Evolutionary conservation across 2,329 filamentous ascomycete species (phyloP).

Genomic region (Pestalotiopsis sp.): DNA sequence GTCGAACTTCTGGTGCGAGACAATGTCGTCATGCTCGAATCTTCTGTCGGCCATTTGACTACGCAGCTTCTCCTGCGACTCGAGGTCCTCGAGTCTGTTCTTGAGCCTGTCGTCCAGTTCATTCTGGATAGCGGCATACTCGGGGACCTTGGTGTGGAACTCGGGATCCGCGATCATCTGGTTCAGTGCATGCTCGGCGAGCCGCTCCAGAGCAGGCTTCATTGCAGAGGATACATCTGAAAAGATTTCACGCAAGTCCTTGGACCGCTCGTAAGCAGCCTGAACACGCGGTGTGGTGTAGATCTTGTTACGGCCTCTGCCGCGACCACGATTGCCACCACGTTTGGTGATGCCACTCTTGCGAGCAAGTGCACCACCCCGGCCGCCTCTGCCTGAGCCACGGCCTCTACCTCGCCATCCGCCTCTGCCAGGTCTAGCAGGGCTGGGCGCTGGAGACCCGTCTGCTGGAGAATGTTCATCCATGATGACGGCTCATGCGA

Average conservation of each 20-base stretch:
- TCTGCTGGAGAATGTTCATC: constrained; percentile 27
- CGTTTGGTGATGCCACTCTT: constrained; percentile 25
- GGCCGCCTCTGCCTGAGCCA: constrained; percentile 12
- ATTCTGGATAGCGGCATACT: constrained; percentile 54
- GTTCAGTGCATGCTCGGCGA: constrained; percentile 63
- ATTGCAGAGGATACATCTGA: constrained; percentile 64
- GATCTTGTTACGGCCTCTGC: constrained; percentile 54
- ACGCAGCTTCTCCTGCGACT: constrained; percentile 36
- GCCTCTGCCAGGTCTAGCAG: constrained; percentile 31
- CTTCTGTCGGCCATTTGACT: constrained; percentile 34
- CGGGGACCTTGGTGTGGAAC: constrained; percentile 54
- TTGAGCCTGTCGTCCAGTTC: constrained; percentile 52
- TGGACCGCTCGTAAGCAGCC: constrained; percentile 64
- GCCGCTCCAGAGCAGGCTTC: constrained; percentile 67
- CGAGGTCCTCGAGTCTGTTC: constrained; percentile 26
- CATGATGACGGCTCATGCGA: constrained; percentile 30
- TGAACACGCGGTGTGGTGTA: constrained; percentile 58
- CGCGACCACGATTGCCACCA: constrained; percentile 35
- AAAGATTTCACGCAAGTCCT: constrained; percentile 68
- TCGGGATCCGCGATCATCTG: constrained; percentile 58
- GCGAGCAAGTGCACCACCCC: constrained; percentile 28
- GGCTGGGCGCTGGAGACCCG: constrained; percentile 33
- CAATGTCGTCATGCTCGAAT: constrained; percentile 36
- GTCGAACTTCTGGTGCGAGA: constrained; percentile 42
- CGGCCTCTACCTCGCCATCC: constrained; percentile 29